Evolutionary conservation across 179 eudicot species (phyloP).

Genomic region (Silene vulgaris): DNA sequence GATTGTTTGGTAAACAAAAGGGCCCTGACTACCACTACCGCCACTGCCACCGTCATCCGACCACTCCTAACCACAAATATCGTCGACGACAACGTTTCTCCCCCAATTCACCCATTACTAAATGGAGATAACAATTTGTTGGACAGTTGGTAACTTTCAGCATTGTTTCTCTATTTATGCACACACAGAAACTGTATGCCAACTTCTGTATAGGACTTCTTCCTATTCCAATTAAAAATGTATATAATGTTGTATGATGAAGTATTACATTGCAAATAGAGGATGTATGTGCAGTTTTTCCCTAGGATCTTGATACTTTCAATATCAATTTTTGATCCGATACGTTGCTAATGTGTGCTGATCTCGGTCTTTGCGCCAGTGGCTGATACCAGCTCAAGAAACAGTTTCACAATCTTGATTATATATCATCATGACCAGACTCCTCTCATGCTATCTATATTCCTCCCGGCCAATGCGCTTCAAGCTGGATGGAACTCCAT

Average conservation of each 20-base stretch:
- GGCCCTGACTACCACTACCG: too few relatives aligned
- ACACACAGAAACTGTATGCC: background rate
- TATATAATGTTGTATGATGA: background rate
- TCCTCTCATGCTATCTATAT: background rate
- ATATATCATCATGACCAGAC: too few relatives aligned
- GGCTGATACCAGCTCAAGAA: background rate
- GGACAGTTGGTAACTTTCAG: background rate
- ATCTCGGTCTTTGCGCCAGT: background rate
- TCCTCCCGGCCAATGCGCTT: background rate
- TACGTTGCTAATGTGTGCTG: background rate
- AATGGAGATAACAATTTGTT: background rate
- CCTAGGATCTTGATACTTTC: background rate
- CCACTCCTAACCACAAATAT: background rate
- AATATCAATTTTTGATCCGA: background rate
- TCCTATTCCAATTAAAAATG: background rate
- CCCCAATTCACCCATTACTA: background rate
- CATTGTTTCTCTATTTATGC: background rate
- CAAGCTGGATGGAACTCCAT: slow-evolving; percentile 17
- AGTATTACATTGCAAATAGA: background rate
- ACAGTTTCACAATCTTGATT: background rate
- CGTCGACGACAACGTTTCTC: background rate
- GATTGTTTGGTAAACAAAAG: too few relatives aligned
- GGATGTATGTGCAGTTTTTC: slow-evolving; percentile 8
- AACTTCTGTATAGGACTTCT: background rate
- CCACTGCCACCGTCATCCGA: background rate